Percentiles rank a stretch among this genome's conserved stretches.
phyloP scores from a whole-genome alignment of 1,284 basidiomycete species.

The Hemileia vastatrix region DNA sequence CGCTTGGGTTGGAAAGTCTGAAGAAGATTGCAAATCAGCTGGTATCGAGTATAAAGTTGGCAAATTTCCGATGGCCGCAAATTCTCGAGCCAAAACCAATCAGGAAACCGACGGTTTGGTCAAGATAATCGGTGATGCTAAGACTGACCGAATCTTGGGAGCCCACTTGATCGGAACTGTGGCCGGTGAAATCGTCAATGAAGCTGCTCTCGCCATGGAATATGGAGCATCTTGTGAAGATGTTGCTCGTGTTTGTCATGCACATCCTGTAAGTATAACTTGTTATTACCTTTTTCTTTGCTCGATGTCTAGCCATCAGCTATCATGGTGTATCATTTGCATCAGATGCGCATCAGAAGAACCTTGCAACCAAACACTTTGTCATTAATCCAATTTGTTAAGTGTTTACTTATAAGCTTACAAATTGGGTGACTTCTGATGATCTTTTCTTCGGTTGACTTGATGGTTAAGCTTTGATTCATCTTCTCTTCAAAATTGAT shows the following conservation, averaged over 20 bases:
- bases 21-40: conserved; percentile 84
- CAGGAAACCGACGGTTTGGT: conserved; percentile 68
- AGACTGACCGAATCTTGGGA: conserved; percentile 84
- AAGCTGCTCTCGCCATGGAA: conserved; percentile 77
- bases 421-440: too few species aligned
- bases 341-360: too few species aligned
- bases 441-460: too few species aligned
- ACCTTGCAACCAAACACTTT: too few species aligned
- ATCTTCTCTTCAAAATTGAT: too few species aligned
- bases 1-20: conserved; percentile 94
- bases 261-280: conserved; percentile 55
- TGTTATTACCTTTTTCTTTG: conserved; percentile 48
- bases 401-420: too few species aligned
- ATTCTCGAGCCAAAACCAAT: conserved; percentile 97
- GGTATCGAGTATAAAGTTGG: conserved; percentile 86
- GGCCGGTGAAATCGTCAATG: conserved; percentile 91
- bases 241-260: conserved; percentile 77
- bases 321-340: too few species aligned
- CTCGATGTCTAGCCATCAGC: not conserved
- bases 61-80: conserved; percentile 84
- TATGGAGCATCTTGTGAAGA: conserved; percentile 85
- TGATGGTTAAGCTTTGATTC: too few species aligned
- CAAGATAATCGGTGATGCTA: conserved; percentile 83
- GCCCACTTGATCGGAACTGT: conserved; percentile 61
- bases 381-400: too few species aligned